Evolutionary conservation across 2,329 filamentous ascomycete genomes (phyloP).

Genomic region (Pseudogymnoascus sp.): DNA sequence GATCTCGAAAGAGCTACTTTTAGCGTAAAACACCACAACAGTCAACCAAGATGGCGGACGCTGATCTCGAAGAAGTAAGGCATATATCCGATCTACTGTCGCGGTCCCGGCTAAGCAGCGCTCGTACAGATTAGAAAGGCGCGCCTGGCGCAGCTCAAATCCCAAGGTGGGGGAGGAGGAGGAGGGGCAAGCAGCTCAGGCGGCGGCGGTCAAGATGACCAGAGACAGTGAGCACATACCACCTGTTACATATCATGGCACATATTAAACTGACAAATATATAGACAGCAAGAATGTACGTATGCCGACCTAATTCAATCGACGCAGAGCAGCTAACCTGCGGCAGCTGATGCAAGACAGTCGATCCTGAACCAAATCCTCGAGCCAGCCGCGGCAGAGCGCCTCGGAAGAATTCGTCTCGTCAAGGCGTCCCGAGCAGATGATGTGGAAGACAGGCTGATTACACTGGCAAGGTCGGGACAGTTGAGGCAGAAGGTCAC

Average conservation of each 20-base stretch:
- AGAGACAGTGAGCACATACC: constrained; percentile 47
- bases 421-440: constrained; percentile 87
- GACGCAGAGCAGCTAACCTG: constrained; percentile 16
- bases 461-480: constrained; percentile 80
- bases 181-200: constrained; percentile 38
- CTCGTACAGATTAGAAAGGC: constrained; percentile 72
- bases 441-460: constrained; percentile 86
- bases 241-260: constrained; percentile 15
- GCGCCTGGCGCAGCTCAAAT: constrained; percentile 85
- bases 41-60: constrained; percentile 1
- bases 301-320: background rate
- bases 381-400: constrained; percentile 84
- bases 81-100: background rate
- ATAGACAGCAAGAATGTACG: constrained; percentile 40
- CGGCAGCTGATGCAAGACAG: constrained; percentile 57
- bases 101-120: background rate
- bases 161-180: constrained; percentile 48
- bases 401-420: constrained; percentile 85
- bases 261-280: constrained; percentile 8
- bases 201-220: constrained; percentile 49
- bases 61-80: constrained; percentile 7
- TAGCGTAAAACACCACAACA: constrained; percentile 3
- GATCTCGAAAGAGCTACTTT: background rate
- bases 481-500: constrained; percentile 83
- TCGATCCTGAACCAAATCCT: constrained; percentile 87